These are phyloP conservation scores for Eimeria sp. DNA, from an alignment of 169 alveolate species.

Conservation along the genomic window DNA sequence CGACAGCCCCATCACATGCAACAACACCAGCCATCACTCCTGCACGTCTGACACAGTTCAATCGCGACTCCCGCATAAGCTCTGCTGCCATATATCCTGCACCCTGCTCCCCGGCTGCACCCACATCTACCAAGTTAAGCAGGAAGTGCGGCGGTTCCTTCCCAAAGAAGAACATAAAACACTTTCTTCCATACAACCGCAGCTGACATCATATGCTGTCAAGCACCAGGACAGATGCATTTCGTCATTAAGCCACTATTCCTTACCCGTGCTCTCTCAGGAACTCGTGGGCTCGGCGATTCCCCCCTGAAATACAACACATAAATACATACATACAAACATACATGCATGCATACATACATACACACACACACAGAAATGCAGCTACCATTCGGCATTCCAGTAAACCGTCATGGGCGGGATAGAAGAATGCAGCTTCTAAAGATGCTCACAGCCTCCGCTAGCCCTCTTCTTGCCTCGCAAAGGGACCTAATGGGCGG, in stretches of 20 bases:
- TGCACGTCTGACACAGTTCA: neutral
- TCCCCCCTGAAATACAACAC: constrained; percentile 53
- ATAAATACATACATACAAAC: neutral
- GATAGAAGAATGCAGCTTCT: neutral
- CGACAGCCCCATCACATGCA: neutral
- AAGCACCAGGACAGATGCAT: too few relatives aligned
- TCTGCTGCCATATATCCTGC: too few relatives aligned
- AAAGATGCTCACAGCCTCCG: neutral
- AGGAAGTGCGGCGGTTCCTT: too few relatives aligned
- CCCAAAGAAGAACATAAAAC: too few relatives aligned
- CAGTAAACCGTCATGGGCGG: neutral
- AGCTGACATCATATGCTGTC: too few relatives aligned
- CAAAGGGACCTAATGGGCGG: neutral
- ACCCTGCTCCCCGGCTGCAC: too few relatives aligned
- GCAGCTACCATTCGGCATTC: neutral
- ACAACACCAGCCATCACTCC: neutral
- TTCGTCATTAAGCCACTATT: neutral
- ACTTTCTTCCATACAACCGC: too few relatives aligned
- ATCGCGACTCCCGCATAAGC: neutral
- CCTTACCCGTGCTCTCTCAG: constrained; percentile 76
- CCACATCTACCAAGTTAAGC: too few relatives aligned
- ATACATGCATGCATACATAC: neutral
- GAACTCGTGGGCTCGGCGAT: constrained; percentile 70
- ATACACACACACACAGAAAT: neutral
- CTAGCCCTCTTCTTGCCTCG: neutral